phyloP scores from a whole-genome alignment of 441 rosid species.

The Metrosideros polymorpha region DNA sequence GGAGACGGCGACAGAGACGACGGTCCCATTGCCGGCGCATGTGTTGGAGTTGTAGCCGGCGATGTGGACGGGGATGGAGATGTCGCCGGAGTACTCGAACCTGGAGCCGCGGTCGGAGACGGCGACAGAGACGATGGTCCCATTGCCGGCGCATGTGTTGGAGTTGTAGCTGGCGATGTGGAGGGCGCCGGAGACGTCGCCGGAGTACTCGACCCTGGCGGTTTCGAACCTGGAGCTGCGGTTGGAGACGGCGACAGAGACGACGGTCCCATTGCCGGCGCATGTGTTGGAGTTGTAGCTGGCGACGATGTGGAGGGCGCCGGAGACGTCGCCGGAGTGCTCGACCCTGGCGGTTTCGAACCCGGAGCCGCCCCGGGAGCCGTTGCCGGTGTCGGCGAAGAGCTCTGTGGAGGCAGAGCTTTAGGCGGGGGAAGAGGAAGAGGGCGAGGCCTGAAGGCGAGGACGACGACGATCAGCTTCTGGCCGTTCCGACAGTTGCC shows the following conservation, averaged over 20 bases:
- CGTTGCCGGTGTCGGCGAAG: background rate
- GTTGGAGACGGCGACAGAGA: background rate
- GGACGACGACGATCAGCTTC: slow-evolving; percentile 37
- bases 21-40: background rate
- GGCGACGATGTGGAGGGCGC: slow-evolving; percentile 7
- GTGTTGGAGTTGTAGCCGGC: background rate
- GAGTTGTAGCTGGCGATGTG: background rate
- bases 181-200: background rate
- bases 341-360: background rate
- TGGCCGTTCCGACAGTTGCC: slow-evolving; percentile 53
- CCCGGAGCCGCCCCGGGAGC: slow-evolving; percentile 3
- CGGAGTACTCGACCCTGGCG: background rate
- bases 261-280: background rate
- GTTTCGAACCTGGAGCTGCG: background rate
- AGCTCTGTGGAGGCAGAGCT: background rate
- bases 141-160: background rate
- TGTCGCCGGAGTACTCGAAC: background rate
- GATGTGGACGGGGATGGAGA: background rate
- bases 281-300: background rate
- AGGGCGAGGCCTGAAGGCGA: slow-evolving; percentile 10
- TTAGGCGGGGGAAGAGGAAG: background rate
- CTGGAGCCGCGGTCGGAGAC: background rate
- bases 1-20: slow-evolving; percentile 10
- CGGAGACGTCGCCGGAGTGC: slow-evolving; percentile 4
- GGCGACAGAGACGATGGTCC: background rate